Evolutionary conservation across 208 protist genomes (phyloP).

Genomic region (Trypanosoma platydactyli): DNA sequence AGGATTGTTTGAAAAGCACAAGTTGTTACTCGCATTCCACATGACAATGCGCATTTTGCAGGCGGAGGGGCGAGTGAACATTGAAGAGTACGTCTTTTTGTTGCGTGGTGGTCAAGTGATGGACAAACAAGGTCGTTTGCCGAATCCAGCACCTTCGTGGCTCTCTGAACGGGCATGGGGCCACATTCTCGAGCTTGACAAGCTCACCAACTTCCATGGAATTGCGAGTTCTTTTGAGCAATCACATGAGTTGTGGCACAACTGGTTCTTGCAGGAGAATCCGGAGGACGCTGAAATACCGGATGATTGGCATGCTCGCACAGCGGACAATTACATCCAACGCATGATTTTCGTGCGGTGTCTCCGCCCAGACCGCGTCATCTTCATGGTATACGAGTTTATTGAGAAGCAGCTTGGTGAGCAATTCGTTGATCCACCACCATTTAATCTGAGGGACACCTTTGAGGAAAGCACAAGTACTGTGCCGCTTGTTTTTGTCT

Average conservation of each 20-base stretch:
- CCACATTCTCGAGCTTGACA: slow-evolving; percentile 97
- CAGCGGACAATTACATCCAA: slow-evolving; percentile 92
- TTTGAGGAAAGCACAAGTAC: slow-evolving; percentile 92
- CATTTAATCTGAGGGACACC: slow-evolving; percentile 96
- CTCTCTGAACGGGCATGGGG: slow-evolving; percentile 96
- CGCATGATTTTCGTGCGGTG: slow-evolving; percentile 97
- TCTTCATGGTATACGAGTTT: slow-evolving; percentile 96
- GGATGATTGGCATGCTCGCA: slow-evolving; percentile 94
- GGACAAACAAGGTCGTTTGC: slow-evolving; percentile 91
- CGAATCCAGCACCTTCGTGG: slow-evolving; percentile 96
- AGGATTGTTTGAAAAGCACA: slow-evolving; percentile 98
- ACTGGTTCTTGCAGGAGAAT: slow-evolving; percentile 93
- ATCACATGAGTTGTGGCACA: slow-evolving; percentile 90
- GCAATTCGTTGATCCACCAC: slow-evolving; percentile 96
- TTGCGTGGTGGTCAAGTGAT: slow-evolving; percentile 96
- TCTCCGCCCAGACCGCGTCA: slow-evolving; percentile 96
- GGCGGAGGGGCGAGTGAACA: slow-evolving; percentile 86
- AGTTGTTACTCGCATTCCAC: slow-evolving; percentile 99
- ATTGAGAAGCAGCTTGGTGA: slow-evolving; percentile 93
- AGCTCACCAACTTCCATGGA: slow-evolving; percentile 94
- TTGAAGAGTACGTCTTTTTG: slow-evolving; percentile 98
- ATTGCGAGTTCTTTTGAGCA: slow-evolving; percentile 96
- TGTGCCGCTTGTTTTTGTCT: slow-evolving; percentile 97
- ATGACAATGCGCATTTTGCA: slow-evolving; percentile 97
- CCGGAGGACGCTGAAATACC: slow-evolving; percentile 96